phyloP scores from a whole-genome alignment of 441 rosid genomes.

The Aleurites moluccanus region DNA sequence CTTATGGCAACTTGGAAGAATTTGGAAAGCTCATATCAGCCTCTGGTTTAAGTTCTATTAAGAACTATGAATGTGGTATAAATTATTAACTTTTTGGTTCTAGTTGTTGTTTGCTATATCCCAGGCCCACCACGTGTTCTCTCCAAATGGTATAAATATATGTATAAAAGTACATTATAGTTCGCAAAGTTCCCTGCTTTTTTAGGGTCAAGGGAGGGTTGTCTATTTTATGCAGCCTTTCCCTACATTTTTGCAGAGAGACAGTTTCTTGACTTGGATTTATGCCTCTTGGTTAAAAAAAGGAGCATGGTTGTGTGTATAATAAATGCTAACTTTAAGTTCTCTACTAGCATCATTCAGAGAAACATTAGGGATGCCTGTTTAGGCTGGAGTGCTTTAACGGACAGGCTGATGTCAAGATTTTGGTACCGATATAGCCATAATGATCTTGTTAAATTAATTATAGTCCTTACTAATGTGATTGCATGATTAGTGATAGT shows the following conservation, averaged over 20 bases:
- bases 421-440: background rate
- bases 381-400: background rate
- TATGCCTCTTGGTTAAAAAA: no score
- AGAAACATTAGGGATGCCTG: background rate
- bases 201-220: no score
- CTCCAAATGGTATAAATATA: background rate
- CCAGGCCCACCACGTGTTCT: background rate
- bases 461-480: background rate
- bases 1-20: constrained; percentile 60
- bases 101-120: background rate
- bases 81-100: background rate
- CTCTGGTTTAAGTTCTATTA: constrained; percentile 88
- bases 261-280: no score
- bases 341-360: background rate
- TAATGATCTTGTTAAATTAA: background rate
- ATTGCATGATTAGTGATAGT: background rate
- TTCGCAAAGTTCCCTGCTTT: no score
- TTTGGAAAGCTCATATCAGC: constrained; percentile 84
- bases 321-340: no score
- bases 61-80: constrained; percentile 90
- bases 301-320: no score
- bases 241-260: no score
- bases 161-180: no score
- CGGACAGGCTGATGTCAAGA: background rate
- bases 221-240: no score